Percentiles rank a stretch among this genome's conserved stretches.
Evolutionary conservation across 2,329 filamentous ascomycete genomes (phyloP).

Genomic region (Botryotinia globosa): DNA sequence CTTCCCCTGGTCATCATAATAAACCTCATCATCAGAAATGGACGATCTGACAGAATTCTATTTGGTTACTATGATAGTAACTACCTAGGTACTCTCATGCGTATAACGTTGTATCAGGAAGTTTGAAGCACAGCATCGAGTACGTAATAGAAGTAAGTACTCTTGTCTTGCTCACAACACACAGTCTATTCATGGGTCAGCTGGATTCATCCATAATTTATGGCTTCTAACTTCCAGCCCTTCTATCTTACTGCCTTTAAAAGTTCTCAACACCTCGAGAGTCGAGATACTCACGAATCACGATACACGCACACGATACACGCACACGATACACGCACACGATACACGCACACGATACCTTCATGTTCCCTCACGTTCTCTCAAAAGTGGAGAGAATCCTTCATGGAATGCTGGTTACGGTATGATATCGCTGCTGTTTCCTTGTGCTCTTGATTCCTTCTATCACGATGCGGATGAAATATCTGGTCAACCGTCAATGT

Average conservation of each 20-base stretch:
- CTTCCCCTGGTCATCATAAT: not conserved
- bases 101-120: not conserved
- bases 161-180: not conserved
- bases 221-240: too few relatives aligned
- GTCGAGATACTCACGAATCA: too few relatives aligned
- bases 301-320: too few relatives aligned
- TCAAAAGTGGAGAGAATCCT: not conserved
- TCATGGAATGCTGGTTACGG: not conserved
- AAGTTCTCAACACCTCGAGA: not conserved
- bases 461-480: not conserved
- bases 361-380: not conserved
- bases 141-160: not conserved
- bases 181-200: not conserved
- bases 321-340: too few relatives aligned
- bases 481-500: too few relatives aligned
- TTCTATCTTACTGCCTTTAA: not conserved
- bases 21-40: not conserved
- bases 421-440: not conserved
- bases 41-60: not conserved
- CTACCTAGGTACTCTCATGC: not conserved
- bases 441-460: too few relatives aligned
- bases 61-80: not conserved
- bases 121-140: not conserved
- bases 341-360: not conserved
- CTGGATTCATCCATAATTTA: not conserved